Percentiles rank a stretch among this genome's conserved stretches.
phyloP scores from a whole-genome alignment of 2,329 filamentous ascomycete genomes.

The Talaromyces atroroseus region DNA sequence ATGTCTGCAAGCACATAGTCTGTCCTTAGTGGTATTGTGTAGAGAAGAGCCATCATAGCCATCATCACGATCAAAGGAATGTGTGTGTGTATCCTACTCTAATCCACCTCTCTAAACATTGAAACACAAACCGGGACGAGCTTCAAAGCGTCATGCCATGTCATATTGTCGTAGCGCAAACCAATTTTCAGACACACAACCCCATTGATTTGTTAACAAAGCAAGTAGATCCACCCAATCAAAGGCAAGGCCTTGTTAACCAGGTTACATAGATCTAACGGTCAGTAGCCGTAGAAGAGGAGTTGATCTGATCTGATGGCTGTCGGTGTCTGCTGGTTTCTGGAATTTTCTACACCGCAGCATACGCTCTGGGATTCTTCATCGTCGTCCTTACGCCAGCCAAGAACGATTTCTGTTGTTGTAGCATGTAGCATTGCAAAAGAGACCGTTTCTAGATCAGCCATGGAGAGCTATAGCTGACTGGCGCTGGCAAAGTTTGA shows the following conservation, averaged over 20 bases:
- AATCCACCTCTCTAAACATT: background rate
- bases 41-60: background rate
- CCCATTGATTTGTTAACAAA: background rate
- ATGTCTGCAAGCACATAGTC: background rate
- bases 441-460: background rate
- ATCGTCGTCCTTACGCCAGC: background rate
- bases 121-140: background rate
- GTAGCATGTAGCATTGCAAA: background rate
- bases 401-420: background rate
- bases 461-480: background rate
- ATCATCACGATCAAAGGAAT: background rate
- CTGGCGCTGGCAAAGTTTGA: background rate
- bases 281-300: background rate
- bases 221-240: background rate
- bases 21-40: background rate
- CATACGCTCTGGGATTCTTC: background rate
- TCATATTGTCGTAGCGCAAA: background rate
- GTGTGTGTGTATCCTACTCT: background rate
- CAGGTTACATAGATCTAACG: constrained; percentile 10
- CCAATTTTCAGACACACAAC: background rate
- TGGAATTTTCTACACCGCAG: constrained; percentile 5
- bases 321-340: background rate
- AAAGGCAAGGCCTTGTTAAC: background rate
- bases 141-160: background rate
- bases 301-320: background rate